Base-by-base conservation (phyloP, 164 flowering plant species). In the Umbellularia californica region DNA sequence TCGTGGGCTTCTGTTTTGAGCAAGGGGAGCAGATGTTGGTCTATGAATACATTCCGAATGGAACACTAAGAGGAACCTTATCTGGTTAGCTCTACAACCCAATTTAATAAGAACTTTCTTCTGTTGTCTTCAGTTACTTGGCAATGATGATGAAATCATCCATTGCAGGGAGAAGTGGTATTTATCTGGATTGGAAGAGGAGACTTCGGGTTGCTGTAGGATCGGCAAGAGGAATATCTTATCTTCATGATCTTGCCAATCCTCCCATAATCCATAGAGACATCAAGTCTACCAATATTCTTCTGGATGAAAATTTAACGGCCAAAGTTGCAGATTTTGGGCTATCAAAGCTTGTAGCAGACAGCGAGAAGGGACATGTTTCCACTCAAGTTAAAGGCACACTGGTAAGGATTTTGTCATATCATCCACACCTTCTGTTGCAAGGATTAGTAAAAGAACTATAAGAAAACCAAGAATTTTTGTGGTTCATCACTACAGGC, bases 1-100 rank as follows among this genome's bases (percentile, higher is more conserved):
- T 90, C 12, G 75, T 90, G 19, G 94, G 94, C 15, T 87, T 88
- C 71, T 88, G 92, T 72, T 90, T 87, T 74, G 94, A 90, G 73
- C 89, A 87, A 81, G 92, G 92, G 80, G 94, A 90, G 70, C 91
- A 88, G 75, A 87, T 90, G 88, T 81, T 90, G 51, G 87, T 90
- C 24, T 90, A 90, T 74, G 94, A 90, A 70, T 87, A 63, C 71
- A 81, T 88, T 82, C 80, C 92, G 41, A 87, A 88, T 78, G 94
- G 94, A 72, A 85, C 90, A 65, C 82, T 90, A 2, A 75, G 89
- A 70, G 92, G 85, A 33, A 79, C 86, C 69, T 80, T 90, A 72
- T 79, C 92, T 28, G 94, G 94, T 90, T 79, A 41, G 82, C 74
- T 6, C 47, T 25, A 22, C 30, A 68, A 69, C 15, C 9, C 30